Evolutionary conservation across 2,329 filamentous ascomycete species (phyloP), one percentile per base, ranked within the genome.

Genomic region (Coccinonectria pachysandricola): DNA sequence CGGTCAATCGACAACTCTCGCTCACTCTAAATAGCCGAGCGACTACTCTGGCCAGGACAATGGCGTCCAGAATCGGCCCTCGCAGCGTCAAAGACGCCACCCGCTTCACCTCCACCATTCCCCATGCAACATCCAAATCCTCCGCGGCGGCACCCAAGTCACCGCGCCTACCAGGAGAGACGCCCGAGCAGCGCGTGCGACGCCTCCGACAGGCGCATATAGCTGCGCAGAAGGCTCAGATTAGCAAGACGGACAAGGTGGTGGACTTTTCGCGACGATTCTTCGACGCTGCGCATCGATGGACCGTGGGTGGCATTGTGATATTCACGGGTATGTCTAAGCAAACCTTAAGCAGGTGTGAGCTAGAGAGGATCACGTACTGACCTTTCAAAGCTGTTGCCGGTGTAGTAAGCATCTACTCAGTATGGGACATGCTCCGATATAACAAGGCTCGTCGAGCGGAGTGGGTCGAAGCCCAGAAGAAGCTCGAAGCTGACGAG

Each of bases 71-170:
- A 41, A 54, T 62, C 22, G 61, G 60, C 39, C 68, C 79, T 34
- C 77, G 79, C 50, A 82, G 74, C 58, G 76, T 81, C 52, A 73
- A 72, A 45, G 82, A 87, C 53, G 82, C 83, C 41, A 91, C 83
- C 46, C 77, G 81, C 50, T 91, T 63, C 51, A 63, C 59, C 18
- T 62, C 59, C 30, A 62, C 58, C 31, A 59, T 60, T 32, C 59
- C 60, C 27, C 80, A 85, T 57, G 81, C 79, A 43, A 68, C 68
- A 39, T 72, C 74, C 40, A 81, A 80, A 51, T 54, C 65, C 21
- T 46, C 47, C 34, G 47, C 52, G 19, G 54, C 58, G 14, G 33
- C 37, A 15, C 32, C 42, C 28, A 39, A 48, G 35, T 42, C 45
- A 32, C 42, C 48, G 39, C 42, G 48, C 34, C 40, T 51, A 27